Conservation (phyloP, 306 rosid genomes). For the Malus orientalis region DNA sequence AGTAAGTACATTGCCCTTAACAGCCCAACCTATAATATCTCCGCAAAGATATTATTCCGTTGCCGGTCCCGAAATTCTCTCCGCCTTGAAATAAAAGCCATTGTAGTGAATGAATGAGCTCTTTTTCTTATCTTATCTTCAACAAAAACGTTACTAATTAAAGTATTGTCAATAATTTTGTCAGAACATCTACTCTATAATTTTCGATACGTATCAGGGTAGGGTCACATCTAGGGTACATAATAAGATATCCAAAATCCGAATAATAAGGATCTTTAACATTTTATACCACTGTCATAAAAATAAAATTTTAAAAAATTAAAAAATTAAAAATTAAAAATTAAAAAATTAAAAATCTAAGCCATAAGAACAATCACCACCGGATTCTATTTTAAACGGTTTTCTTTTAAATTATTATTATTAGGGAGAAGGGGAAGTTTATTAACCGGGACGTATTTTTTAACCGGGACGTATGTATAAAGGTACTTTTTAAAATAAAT, state of each 20-base stretch:
- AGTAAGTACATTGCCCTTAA: neutral
- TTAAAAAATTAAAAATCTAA: neutral
- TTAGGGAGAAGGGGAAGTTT: no score
- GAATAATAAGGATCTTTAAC: no score
- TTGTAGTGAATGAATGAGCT: neutral
- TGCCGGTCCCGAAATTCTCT: neutral
- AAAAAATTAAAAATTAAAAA: no score
- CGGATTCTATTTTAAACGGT: neutral
- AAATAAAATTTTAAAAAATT: no score
- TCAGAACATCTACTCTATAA: neutral
- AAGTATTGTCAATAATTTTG: neutral
- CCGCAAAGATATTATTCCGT: neutral
- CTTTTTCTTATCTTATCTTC: neutral
- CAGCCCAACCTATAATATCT: neutral
- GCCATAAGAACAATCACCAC: neutral
- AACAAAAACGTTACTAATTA: neutral
- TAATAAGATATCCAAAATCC: no score
- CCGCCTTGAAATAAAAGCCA: neutral
- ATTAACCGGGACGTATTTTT: no score
- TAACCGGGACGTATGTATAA: no score
- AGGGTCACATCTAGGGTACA: no score
- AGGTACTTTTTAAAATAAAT: no score
- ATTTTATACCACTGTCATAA: neutral
- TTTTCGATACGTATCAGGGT: no score
- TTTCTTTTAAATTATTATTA: no score